A percentile compares a stretch with the other conserved stretches of the same genome.
Conservation (phyloP, 129 eudicot genomes). For the Flaveria sonorensis region DNA sequence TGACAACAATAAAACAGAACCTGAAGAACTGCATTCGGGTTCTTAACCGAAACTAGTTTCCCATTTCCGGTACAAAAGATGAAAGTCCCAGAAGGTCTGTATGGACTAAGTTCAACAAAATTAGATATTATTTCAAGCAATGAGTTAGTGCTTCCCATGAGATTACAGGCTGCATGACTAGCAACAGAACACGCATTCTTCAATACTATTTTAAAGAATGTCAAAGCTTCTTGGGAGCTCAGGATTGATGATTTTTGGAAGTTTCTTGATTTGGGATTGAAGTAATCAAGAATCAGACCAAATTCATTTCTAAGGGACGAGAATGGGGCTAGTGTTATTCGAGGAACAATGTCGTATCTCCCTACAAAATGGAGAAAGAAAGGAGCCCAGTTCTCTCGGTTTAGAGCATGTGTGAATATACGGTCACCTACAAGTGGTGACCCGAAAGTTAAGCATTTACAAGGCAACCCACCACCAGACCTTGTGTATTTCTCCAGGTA, state of each 20-base stretch:
- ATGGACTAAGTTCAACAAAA: conserved; percentile 77
- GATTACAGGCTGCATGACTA: conserved; percentile 69
- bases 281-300: conserved; percentile 44
- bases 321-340: conserved; percentile 71
- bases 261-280: conserved; percentile 55
- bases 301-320: conserved; percentile 43
- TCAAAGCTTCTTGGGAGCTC: conserved; percentile 42
- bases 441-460: conserved; percentile 64
- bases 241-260: conserved; percentile 22
- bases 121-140: conserved; percentile 60
- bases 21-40: conserved; percentile 75
- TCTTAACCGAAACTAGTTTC: conserved; percentile 47
- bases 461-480: conserved; percentile 7
- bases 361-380: conserved; percentile 66
- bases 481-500: conserved; percentile 62
- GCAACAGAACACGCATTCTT: conserved; percentile 58
- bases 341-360: conserved; percentile 74
- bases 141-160: conserved; percentile 70
- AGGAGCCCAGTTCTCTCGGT: conserved; percentile 67
- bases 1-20: conserved; percentile 63
- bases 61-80: conserved; percentile 69
- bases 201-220: conserved; percentile 50
- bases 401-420: conserved; percentile 70
- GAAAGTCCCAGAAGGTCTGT: conserved; percentile 78
- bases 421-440: conserved; percentile 69